Percentiles rank a stretch among this genome's conserved stretches.
These are phyloP conservation scores for Tetrahymena borealis DNA, from an alignment of 73 alveolate genomes.

Conservation along the genomic window DNA sequence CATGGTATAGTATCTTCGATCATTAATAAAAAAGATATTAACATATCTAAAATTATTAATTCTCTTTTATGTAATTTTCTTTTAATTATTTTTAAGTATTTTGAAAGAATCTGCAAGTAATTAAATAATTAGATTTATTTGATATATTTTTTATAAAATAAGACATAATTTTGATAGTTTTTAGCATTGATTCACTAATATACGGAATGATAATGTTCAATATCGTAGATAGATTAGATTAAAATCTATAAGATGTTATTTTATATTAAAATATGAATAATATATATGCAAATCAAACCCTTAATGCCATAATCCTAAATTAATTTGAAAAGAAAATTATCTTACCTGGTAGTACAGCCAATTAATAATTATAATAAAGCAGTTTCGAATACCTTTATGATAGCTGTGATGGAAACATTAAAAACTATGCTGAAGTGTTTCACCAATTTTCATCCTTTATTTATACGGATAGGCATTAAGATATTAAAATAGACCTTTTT, in stretches of 20 bases:
- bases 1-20: background rate
- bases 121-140: too few species aligned
- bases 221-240: background rate
- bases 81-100: too few species aligned
- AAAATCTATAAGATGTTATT: background rate
- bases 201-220: background rate
- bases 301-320: background rate
- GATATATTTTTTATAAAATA: background rate
- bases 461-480: background rate
- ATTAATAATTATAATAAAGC: background rate
- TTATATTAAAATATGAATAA: background rate
- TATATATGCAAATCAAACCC: background rate
- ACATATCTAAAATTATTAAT: background rate
- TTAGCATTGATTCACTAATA: background rate
- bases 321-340: background rate
- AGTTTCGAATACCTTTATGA: background rate
- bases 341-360: background rate
- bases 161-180: background rate
- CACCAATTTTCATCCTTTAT: background rate
- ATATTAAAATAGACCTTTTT: background rate
- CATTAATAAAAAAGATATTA: background rate
- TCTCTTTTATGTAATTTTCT: background rate
- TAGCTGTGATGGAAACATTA: background rate
- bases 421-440: background rate
- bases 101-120: background rate